Evolutionary conservation across 2,329 filamentous ascomycete species (phyloP).

Genomic region (Arthrobotrys musiformis): DNA sequence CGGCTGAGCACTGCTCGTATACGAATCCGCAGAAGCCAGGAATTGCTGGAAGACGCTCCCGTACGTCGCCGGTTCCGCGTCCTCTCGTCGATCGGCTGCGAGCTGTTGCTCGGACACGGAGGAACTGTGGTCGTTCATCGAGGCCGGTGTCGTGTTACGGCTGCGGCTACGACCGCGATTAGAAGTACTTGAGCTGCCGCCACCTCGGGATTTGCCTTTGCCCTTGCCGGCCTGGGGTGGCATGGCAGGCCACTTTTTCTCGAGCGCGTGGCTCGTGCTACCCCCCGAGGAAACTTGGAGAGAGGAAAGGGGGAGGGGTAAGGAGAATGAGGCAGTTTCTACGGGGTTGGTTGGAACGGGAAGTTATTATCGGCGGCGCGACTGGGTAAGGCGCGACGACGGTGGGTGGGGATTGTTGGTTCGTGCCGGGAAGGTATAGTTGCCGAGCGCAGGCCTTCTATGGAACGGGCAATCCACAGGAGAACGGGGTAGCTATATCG

Average conservation of each 20-base stretch:
- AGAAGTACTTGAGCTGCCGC: conserved; percentile 49
- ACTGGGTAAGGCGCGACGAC: conserved; percentile 33
- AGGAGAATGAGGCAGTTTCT: conserved; percentile 10
- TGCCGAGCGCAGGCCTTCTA: conserved; percentile 30
- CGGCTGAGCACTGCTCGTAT: conserved; percentile 33
- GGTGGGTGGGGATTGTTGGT: conserved; percentile 25
- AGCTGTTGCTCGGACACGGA: conserved; percentile 48
- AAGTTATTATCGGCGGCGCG: conserved; percentile 17
- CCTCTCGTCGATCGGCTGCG: conserved; percentile 40
- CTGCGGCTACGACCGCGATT: conserved; percentile 55
- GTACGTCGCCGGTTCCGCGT: conserved; percentile 49
- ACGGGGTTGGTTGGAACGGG: not conserved
- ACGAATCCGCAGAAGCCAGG: conserved; percentile 48
- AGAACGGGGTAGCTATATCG: conserved; percentile 13
- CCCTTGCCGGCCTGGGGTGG: conserved; percentile 55
- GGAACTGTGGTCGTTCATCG: conserved; percentile 53
- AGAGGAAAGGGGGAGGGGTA: not conserved
- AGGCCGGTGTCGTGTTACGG: conserved; percentile 54
- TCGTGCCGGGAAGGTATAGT: conserved; percentile 44
- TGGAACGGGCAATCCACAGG: conserved; percentile 39
- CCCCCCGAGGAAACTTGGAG: not conserved
- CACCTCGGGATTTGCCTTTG: conserved; percentile 54
- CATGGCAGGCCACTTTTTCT: conserved; percentile 45
- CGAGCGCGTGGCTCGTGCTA: conserved; percentile 17
- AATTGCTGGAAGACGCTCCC: conserved; percentile 49